Base-by-base conservation (phyloP, 2,329 filamentous ascomycete species). In the Xylariaceae sp. region DNA sequence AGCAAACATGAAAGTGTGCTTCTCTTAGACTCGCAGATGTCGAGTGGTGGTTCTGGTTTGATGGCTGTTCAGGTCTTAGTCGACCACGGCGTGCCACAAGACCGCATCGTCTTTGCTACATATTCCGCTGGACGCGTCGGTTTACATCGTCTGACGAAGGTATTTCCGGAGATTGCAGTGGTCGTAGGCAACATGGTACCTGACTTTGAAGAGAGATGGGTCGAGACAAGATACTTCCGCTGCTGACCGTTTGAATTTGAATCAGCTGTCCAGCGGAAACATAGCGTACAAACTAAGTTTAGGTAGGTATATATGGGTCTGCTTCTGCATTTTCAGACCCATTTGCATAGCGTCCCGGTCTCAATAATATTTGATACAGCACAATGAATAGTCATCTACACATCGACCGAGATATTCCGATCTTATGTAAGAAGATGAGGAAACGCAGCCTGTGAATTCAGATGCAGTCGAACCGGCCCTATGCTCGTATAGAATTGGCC, bases 51-150 rank as follows among this genome's bases (percentile, higher is more conserved):
- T 31, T 84, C 86, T 14, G 86, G 85, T 1, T 78, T 99, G 56
- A 99, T 99, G 95, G 92, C 95, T 1, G 93, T 98, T 37, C 90
- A 95, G 69, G 91, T 98, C n/a, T 79, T 99, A 50, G 87, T 96
- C 14, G 95, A 99, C 73, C 93, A 98, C 70, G 95, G 95, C 9
- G 93, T 98, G 6, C 78, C 85, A 5, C 88, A 95, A 70, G 85
- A 91, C 41, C 88, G 83, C 63, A 96, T 99, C 63, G 91, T 97
- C 29, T 88, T 98, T 72, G 93, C 96, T 34, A 96, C 94, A 3
- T 97, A 96, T 71, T 89, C 92, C 63, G 94, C 93, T 3, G 94
- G 94, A 7, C 87, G 87, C 63, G 86, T 91, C 66, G 95, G 93
- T 0, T 73, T 98, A 60, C 92, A 95, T 70, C 83, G 95, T 62